Percentiles rank a stretch among this genome's conserved stretches.
Conservation (phyloP, 257 asterid genomes). For the Capsicum baccatum region DNA sequence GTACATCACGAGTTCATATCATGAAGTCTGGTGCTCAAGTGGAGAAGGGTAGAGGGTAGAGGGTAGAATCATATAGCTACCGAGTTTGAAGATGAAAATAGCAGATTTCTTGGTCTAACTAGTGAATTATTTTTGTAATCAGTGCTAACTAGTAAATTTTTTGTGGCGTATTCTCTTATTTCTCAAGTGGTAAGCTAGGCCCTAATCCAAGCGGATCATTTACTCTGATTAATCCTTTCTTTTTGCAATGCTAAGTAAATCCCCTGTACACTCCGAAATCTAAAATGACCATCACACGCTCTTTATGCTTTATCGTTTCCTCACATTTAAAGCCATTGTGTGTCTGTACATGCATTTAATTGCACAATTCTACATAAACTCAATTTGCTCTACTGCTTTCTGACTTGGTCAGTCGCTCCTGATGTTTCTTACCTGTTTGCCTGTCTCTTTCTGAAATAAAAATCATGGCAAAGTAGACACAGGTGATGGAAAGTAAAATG, state of each 20-base stretch:
- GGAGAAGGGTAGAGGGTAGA: neutral
- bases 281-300: neutral
- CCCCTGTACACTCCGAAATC: neutral
- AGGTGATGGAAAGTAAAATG: neutral
- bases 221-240: neutral
- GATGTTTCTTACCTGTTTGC: neutral
- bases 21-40: neutral
- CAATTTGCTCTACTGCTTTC: neutral
- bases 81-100: neutral
- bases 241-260: slow-evolving; percentile 6
- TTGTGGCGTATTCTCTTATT: neutral
- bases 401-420: neutral
- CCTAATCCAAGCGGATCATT: slow-evolving; percentile 8
- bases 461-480: neutral
- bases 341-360: neutral
- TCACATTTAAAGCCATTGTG: neutral
- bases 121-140: slow-evolving; percentile 12
- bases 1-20: neutral
- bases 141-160: neutral
- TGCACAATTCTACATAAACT: neutral
- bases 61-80: slow-evolving; percentile 6
- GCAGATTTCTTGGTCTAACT: neutral
- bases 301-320: neutral
- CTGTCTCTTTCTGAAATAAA: neutral
- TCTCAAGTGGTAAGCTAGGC: slow-evolving; percentile 22